A percentile compares a stretch with the other conserved stretches of the same genome.
phyloP scores from a whole-genome alignment of 176 grass and related monocot genomes.

The Ensete glaucum region DNA sequence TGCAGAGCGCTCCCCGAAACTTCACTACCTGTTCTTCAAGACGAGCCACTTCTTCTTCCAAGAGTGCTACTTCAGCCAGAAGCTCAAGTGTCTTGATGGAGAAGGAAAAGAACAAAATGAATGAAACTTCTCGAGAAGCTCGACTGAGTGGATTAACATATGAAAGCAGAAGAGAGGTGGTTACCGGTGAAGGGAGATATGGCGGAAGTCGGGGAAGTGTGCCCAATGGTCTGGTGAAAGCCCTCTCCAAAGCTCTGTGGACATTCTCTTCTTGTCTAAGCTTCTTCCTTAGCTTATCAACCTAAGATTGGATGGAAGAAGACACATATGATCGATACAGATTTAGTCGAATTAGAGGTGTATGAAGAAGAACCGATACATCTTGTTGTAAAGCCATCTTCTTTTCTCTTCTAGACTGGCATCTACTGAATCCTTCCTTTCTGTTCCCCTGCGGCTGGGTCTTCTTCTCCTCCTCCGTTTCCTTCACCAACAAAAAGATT shows the following conservation, averaged over 20 bases:
- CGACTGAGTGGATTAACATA: background rate
- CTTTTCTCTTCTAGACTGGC: conserved; percentile 69
- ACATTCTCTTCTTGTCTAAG: conserved; percentile 95
- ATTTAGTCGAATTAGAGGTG: background rate
- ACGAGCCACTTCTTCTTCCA: conserved; percentile 89
- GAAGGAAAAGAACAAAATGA: conserved; percentile 12
- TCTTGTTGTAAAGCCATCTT: conserved; percentile 92
- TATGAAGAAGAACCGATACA: conserved; percentile 29
- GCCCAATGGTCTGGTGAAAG: conserved; percentile 89
- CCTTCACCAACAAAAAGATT: conserved; percentile 32
- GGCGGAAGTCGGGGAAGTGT: conserved; percentile 92
- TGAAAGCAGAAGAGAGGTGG: background rate
- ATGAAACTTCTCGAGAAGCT: background rate
- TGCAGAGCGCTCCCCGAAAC: conserved; percentile 76
- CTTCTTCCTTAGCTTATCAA: conserved; percentile 95
- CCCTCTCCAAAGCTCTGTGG: conserved; percentile 84
- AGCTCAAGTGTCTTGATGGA: conserved; percentile 63
- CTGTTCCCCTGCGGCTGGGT: conserved; percentile 28
- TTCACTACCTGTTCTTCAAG: conserved; percentile 98
- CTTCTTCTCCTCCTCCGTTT: conserved; percentile 39
- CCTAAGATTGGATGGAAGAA: conserved; percentile 8
- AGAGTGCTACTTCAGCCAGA: conserved; percentile 85
- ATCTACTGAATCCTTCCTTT: conserved; percentile 26
- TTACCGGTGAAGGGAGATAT: conserved; percentile 76
- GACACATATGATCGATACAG: background rate